Conservation (phyloP, 352 stramenopile species). For the Bremia lactucae region DNA sequence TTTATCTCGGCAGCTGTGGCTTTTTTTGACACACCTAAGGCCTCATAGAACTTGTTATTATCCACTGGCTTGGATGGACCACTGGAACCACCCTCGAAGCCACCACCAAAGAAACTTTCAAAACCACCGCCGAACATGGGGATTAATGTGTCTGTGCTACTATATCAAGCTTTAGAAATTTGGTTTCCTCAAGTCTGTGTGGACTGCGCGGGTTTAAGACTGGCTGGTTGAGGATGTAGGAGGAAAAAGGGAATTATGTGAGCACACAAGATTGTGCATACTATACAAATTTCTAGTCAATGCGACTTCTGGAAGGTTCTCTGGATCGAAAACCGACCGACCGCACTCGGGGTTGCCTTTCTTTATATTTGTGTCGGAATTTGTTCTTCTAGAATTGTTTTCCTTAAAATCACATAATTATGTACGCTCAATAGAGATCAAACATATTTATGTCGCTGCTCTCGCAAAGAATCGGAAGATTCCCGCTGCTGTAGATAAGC, state of each 20-base stretch:
- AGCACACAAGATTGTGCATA: constrained; percentile 19
- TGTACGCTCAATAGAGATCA: no score
- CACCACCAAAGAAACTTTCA: constrained; percentile 80
- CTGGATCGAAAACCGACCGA: constrained; percentile 7
- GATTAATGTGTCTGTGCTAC: constrained; percentile 9
- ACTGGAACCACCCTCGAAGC: constrained; percentile 40
- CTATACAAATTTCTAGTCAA: constrained; percentile 19
- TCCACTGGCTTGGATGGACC: constrained; percentile 58
- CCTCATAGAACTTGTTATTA: constrained; percentile 86
- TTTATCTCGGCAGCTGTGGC: constrained; percentile 81
- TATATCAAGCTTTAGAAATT: constrained; percentile 12
- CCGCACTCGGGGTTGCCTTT: no score
- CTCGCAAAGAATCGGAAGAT: no score
- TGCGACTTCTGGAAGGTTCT: constrained; percentile 21
- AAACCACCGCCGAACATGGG: constrained; percentile 79
- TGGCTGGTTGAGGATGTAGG: constrained; percentile 17
- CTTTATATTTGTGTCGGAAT: no score
- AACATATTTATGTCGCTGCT: no score
- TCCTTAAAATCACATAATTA: no score
- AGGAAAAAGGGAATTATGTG: constrained; percentile 17
- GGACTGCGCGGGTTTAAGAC: constrained; percentile 22
- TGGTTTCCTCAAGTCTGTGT: constrained; percentile 11
- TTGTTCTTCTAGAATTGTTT: not conserved
- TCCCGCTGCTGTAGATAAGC: no score
- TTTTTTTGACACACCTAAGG: constrained; percentile 78